phyloP scores from a whole-genome alignment of 176 grass and related monocot species.

The Hordeum marinum region DNA sequence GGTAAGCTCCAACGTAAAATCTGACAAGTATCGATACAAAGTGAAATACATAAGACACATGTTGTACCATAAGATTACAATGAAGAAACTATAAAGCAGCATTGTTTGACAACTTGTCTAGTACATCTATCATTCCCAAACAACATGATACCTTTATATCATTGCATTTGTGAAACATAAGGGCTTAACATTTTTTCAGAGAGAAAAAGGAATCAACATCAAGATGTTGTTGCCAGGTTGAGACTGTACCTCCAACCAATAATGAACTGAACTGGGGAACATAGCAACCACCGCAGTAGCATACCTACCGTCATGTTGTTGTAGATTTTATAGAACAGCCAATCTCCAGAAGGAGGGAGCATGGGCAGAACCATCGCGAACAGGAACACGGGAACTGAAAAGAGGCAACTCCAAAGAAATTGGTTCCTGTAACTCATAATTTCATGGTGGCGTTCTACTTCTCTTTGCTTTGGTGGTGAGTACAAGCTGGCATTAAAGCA shows the following conservation, averaged over 20 bases:
- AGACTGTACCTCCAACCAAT: slow-evolving; percentile 90
- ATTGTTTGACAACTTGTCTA: not conserved
- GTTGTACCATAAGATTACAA: not conserved
- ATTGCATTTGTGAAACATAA: not conserved
- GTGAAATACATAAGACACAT: slow-evolving; percentile 5
- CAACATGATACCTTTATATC: not conserved
- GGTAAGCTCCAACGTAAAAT: slow-evolving; percentile 94
- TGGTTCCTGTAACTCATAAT: slow-evolving; percentile 73
- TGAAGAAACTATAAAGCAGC: not conserved
- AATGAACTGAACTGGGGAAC: slow-evolving; percentile 97
- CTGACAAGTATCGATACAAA: slow-evolving; percentile 42
- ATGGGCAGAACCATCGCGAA: slow-evolving; percentile 94
- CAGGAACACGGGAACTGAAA: slow-evolving; percentile 77
- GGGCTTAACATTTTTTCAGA: not conserved
- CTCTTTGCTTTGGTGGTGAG: slow-evolving; percentile 63
- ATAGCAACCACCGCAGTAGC: slow-evolving; percentile 80
- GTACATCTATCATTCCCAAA: not conserved
- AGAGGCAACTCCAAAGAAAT: slow-evolving; percentile 93
- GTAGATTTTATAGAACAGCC: slow-evolving; percentile 60
- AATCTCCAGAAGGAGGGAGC: slow-evolving; percentile 62
- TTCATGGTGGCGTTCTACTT: slow-evolving; percentile 64
- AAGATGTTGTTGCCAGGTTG: slow-evolving; percentile 1
- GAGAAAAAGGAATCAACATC: not conserved
- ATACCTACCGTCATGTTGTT: slow-evolving; percentile 88
- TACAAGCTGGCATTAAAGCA: slow-evolving; percentile 64